phyloP scores from a whole-genome alignment of 345 rosid species.

The Turnera subulata region DNA sequence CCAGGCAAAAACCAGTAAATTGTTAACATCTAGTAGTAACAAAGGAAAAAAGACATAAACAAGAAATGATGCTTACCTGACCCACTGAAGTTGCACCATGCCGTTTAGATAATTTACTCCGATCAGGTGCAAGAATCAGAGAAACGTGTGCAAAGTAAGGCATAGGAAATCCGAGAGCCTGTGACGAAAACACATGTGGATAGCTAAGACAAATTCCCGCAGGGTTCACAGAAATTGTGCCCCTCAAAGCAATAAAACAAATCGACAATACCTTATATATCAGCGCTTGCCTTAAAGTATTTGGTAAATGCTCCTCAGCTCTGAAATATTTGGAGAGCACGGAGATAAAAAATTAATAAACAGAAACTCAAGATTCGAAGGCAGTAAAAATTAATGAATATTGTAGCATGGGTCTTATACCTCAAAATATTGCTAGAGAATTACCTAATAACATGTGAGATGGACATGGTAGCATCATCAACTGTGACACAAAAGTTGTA shows the following conservation, averaged over 20 bases:
- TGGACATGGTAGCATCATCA: slow-evolving; percentile 17
- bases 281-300: slow-evolving; percentile 86
- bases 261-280: slow-evolving; percentile 65
- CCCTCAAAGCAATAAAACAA: background rate
- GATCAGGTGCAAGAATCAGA: slow-evolving; percentile 88
- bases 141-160: slow-evolving; percentile 91
- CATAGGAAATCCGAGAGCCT: slow-evolving; percentile 93
- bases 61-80: slow-evolving; percentile 45
- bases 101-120: slow-evolving; percentile 90
- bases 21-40: slow-evolving; percentile 5
- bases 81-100: slow-evolving; percentile 98
- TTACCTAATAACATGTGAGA: slow-evolving; percentile 85
- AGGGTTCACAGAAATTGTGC: slow-evolving; percentile 13
- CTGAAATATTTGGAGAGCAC: slow-evolving; percentile 30
- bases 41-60: slow-evolving; percentile 5
- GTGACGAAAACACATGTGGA: slow-evolving; percentile 19
- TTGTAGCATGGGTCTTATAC: background rate
- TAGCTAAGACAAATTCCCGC: slow-evolving; percentile 13
- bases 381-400: slow-evolving; percentile 2
- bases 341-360: no score
- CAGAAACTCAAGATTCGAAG: background rate
- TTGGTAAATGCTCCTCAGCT: slow-evolving; percentile 96
- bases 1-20: slow-evolving; percentile 9
- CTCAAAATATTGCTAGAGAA: slow-evolving; percentile 5
- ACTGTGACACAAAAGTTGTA: slow-evolving; percentile 64